A percentile compares a stretch with the other conserved stretches of the same genome.
Conservation (phyloP, 305 asterid genomes). For the Rubia tinctorum region DNA sequence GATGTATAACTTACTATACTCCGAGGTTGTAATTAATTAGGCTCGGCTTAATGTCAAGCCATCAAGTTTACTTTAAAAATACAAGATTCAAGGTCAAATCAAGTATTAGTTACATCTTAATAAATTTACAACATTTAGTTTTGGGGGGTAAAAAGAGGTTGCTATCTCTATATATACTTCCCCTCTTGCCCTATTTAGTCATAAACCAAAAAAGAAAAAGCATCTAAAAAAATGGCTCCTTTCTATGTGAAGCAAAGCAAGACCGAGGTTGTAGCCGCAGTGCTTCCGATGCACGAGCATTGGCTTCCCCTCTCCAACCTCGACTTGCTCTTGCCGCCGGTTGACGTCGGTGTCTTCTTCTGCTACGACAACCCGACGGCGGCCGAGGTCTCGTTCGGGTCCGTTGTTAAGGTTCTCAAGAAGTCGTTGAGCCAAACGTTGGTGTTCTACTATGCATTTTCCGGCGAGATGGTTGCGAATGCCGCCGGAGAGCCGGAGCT, state of each 20-base stretch:
- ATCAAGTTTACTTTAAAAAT: not conserved
- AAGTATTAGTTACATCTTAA: not conserved
- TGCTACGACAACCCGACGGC: slow-evolving; percentile 22
- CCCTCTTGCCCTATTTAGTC: not conserved
- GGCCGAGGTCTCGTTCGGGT: not conserved
- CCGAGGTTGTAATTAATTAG: no score
- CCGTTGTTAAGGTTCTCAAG: slow-evolving; percentile 15
- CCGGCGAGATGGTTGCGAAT: slow-evolving; percentile 26
- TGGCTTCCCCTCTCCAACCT: slow-evolving; percentile 34
- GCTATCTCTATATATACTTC: not conserved
- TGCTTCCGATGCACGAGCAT: slow-evolving; percentile 25
- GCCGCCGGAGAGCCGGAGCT: slow-evolving; percentile 22
- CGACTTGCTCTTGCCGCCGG: slow-evolving; percentile 34
- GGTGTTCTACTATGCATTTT: slow-evolving; percentile 18
- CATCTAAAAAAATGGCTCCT: not conserved
- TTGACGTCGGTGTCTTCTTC: slow-evolving; percentile 23
- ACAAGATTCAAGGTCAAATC: not conserved
- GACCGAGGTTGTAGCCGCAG: slow-evolving; percentile 22
- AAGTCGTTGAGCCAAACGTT: slow-evolving; percentile 20
- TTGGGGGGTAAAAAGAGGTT: not conserved
- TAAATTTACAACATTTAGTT: not conserved
- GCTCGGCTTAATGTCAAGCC: not conserved
- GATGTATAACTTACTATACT: no score
- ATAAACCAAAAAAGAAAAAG: not conserved
- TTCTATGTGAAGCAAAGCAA: slow-evolving; percentile 1